phyloP scores from a whole-genome alignment of 805 yeast species.

The Pichia scutulata region DNA sequence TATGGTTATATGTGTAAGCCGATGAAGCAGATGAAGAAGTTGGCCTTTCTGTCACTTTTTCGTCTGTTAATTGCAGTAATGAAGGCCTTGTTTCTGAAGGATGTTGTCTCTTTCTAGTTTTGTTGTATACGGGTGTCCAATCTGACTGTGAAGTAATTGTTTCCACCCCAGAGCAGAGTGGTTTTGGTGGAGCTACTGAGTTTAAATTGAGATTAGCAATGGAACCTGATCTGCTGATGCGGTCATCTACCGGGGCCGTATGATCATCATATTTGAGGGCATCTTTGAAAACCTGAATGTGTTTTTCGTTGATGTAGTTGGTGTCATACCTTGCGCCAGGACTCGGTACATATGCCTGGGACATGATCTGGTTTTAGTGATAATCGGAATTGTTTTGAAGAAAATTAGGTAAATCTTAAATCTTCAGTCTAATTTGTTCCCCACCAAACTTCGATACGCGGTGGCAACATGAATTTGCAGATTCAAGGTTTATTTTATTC shows the following conservation, averaged over 20 bases:
- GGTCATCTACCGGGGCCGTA: background rate
- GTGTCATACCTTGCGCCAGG: slow-evolving; percentile 19
- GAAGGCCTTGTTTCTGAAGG: background rate
- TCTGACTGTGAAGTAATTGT: slow-evolving; percentile 36
- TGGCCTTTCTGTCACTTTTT: background rate
- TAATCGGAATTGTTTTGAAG: background rate
- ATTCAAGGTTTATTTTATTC: too few relatives aligned
- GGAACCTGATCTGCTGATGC: background rate
- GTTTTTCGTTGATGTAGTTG: slow-evolving; percentile 20
- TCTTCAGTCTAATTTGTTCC: background rate
- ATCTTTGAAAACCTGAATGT: slow-evolving; percentile 30
- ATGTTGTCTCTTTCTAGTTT: slow-evolving; percentile 17
- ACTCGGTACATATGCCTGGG: background rate
- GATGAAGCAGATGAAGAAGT: background rate
- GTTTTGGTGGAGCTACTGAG: background rate
- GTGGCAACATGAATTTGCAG: background rate
- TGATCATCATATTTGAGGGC: slow-evolving; percentile 31
- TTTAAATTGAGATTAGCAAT: background rate
- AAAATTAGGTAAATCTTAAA: background rate
- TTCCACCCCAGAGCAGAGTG: background rate
- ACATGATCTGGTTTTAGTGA: background rate
- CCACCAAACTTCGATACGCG: background rate
- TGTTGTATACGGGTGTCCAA: slow-evolving; percentile 37
- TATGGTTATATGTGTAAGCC: background rate
- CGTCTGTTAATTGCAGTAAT: background rate